Evolutionary conservation across 192 early-diverging fungal species (phyloP).

Genomic region (Podila minutissima): DNA sequence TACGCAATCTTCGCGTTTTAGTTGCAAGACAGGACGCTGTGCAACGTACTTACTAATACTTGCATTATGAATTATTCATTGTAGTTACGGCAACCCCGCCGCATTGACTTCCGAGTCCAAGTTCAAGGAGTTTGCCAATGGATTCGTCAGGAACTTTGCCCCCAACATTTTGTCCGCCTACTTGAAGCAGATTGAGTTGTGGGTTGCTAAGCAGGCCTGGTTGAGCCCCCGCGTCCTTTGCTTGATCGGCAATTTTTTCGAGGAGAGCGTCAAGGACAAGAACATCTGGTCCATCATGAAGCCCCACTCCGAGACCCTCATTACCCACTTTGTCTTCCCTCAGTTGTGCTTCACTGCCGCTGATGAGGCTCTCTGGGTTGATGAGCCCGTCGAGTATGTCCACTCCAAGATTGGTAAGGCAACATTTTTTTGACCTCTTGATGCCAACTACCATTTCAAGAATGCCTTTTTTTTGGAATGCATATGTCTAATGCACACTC

Average conservation of each 20-base stretch:
- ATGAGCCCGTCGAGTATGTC: slow-evolving; percentile 94
- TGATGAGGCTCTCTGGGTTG: slow-evolving; percentile 91
- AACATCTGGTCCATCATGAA: slow-evolving; percentile 91
- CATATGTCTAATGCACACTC: too few relatives aligned
- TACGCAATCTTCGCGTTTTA: slow-evolving; percentile 30
- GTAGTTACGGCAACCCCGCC: slow-evolving; percentile 68
- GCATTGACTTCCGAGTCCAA: slow-evolving; percentile 59
- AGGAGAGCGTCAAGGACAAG: slow-evolving; percentile 87
- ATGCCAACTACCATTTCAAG: too few relatives aligned
- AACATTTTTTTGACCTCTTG: too few relatives aligned
- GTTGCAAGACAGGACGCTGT: too few relatives aligned
- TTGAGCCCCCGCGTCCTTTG: slow-evolving; percentile 78
- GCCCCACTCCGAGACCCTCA: slow-evolving; percentile 81
- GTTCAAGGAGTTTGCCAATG: slow-evolving; percentile 77
- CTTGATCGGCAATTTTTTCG: slow-evolving; percentile 78
- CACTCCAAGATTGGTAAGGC: slow-evolving; percentile 67
- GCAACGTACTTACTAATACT: neutral
- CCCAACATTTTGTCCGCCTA: slow-evolving; percentile 88
- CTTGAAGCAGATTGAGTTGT: slow-evolving; percentile 82
- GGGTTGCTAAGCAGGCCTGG: slow-evolving; percentile 76
- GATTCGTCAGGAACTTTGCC: slow-evolving; percentile 89
- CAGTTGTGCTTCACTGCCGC: slow-evolving; percentile 87
- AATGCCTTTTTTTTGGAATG: too few relatives aligned
- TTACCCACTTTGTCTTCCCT: slow-evolving; percentile 92
- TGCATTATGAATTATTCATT: neutral